These are phyloP conservation scores for Neofusicoccum sp. DNA, from an alignment of 2,329 filamentous ascomycete species.

Conservation along the genomic window DNA sequence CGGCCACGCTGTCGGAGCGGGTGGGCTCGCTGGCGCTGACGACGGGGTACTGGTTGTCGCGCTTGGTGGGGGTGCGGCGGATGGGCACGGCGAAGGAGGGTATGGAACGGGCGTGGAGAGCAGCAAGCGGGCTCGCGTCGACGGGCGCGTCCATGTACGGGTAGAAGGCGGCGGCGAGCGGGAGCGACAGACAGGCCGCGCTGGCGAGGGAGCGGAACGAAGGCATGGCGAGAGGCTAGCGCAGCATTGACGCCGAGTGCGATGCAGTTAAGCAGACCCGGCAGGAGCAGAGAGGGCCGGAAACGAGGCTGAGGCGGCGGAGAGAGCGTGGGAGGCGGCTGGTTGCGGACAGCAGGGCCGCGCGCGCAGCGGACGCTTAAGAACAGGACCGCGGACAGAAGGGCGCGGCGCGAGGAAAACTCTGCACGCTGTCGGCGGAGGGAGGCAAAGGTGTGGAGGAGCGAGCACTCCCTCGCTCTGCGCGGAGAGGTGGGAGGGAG, in stretches of 20 bases:
- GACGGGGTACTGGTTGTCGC: constrained; percentile 48
- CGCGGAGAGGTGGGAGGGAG: constrained; percentile 1
- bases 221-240: background rate
- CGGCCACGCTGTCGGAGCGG: constrained; percentile 47
- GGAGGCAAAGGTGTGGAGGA: constrained; percentile 7
- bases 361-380: too few relatives aligned
- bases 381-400: background rate
- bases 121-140: constrained; percentile 18
- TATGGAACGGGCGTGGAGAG: background rate
- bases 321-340: background rate
- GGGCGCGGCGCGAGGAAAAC: constrained; percentile 1
- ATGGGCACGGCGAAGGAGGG: constrained; percentile 31
- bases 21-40: constrained; percentile 37
- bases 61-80: constrained; percentile 34
- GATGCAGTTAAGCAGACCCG: constrained; percentile 18
- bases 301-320: background rate
- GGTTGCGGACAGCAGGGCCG: too few relatives aligned
- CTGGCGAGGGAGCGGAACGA: background rate
- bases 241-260: constrained; percentile 13
- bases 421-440: background rate
- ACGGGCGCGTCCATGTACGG: constrained; percentile 32
- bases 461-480: background rate
- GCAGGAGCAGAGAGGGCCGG: background rate
- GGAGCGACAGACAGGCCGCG: background rate
- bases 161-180: constrained; percentile 34